Base-by-base conservation (phyloP, 177 flowering plant species). In the Vitis hybrid region DNA sequence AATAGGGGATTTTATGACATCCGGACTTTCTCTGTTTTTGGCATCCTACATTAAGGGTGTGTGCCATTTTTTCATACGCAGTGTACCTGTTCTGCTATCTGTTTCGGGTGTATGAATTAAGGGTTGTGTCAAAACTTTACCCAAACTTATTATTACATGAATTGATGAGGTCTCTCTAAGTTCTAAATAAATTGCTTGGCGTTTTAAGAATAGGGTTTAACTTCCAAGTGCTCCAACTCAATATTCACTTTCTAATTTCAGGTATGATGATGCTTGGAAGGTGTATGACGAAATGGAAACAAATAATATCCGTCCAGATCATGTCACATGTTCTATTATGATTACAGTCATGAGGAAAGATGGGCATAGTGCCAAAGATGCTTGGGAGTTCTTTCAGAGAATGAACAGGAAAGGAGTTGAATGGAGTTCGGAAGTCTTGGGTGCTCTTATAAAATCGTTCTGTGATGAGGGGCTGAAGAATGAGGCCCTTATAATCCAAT, bases 391-490 rank as follows among this genome's bases (percentile, higher is more conserved):
- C 76, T 92, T 94, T 78, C 85, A 87, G 79, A 84, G 67, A 81
- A 86, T 94, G 93, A 90, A 81, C 66, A 72, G 86, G 56, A 87
- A 92, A 71, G 95, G 95, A 57, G 87, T 89, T 10, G 64, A 84
- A 55, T 91, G 92, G 95, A 84, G 90, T 80, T 52, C 72, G 60
- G 97, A 94, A 78, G 87, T 87, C 50, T 58, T 89, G 60, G 95
- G 94, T 68, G 88, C 95, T 71, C 81, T 94, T 16, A 81, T 92
- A 29, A 92, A 94, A 80, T 87, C 91, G 10, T 94, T 92, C 73
- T 94, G 97, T 70, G 87, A 90, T 22, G 97, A 94, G 85, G 99
- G 99, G 20, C 82, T 94, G 67, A 87, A 78, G 79, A 83, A 83
- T 33, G 89, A 92, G 79, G 99, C 99, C 51, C 92, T 94, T 67